Evolutionary conservation across 2,329 filamentous ascomycete genomes (phyloP).

Genomic region (Leptographium procerum): DNA sequence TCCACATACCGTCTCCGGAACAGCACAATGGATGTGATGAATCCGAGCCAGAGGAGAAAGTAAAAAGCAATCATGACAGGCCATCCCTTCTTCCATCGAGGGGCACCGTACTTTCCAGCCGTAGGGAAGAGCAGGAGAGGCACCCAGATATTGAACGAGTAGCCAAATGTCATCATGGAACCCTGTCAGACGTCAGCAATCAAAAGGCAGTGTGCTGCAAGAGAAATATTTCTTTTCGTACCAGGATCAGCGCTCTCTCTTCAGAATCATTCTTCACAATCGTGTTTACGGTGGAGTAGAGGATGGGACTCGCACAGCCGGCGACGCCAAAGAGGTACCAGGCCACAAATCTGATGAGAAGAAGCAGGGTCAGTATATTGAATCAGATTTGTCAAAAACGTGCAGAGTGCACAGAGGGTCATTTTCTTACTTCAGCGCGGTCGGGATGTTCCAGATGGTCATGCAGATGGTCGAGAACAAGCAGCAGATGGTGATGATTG

Average conservation of each 20-base stretch:
- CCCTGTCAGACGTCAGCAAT: slow-evolving; percentile 18
- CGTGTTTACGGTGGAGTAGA: slow-evolving; percentile 32
- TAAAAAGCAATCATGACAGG: slow-evolving; percentile 34
- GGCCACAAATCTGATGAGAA: slow-evolving; percentile 23
- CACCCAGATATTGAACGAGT: slow-evolving; percentile 33
- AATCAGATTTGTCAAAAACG: too few species aligned
- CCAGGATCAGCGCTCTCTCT: slow-evolving; percentile 27
- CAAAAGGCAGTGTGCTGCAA: background rate
- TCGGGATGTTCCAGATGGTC: slow-evolving; percentile 38
- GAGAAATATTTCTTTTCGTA: slow-evolving; percentile 1
- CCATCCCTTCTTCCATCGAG: slow-evolving; percentile 36
- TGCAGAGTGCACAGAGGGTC: background rate
- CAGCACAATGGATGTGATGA: slow-evolving; percentile 25
- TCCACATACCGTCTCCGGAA: slow-evolving; percentile 18
- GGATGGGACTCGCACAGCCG: slow-evolving; percentile 27
- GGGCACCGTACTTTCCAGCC: slow-evolving; percentile 27
- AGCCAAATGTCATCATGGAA: slow-evolving; percentile 34
- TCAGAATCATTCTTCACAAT: slow-evolving; percentile 28
- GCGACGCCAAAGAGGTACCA: slow-evolving; percentile 29
- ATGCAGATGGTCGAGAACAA: slow-evolving; percentile 32
- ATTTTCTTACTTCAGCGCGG: slow-evolving; percentile 28
- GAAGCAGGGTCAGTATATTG: background rate
- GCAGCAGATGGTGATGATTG: slow-evolving; percentile 25
- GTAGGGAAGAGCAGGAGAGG: slow-evolving; percentile 31
- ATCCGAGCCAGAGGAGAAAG: slow-evolving; percentile 30